Percentiles rank a stretch among this genome's conserved stretches.
Evolutionary conservation across 2,329 filamentous ascomycete species (phyloP).

Genomic region (Trichoderma simmonsii): DNA sequence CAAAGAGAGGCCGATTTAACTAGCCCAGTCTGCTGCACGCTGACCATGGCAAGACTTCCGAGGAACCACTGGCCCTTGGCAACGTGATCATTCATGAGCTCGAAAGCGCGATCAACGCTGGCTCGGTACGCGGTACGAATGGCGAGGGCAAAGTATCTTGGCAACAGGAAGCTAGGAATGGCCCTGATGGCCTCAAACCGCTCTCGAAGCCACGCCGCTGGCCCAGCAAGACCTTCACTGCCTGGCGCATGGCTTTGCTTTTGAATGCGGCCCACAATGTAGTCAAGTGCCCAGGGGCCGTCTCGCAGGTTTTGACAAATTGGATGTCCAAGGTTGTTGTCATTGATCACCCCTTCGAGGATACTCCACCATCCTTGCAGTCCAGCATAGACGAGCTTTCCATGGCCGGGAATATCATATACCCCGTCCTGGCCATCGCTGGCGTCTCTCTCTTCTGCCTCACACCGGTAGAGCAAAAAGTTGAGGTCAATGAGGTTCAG

Average conservation of each 20-base stretch:
- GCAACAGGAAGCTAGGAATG: slow-evolving; percentile 84
- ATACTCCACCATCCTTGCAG: slow-evolving; percentile 99
- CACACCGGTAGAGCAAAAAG: slow-evolving; percentile 85
- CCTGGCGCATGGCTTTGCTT: slow-evolving; percentile 62
- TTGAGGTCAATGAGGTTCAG: slow-evolving; percentile 82
- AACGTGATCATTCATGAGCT: slow-evolving; percentile 75
- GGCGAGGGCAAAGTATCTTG: slow-evolving; percentile 88
- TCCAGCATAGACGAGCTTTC: slow-evolving; percentile 86
- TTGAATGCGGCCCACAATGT: slow-evolving; percentile 75
- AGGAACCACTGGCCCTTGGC: slow-evolving; percentile 83
- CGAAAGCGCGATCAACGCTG: slow-evolving; percentile 72
- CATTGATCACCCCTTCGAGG: slow-evolving; percentile 74
- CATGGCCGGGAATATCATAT: slow-evolving; percentile 81
- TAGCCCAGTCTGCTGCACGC: slow-evolving; percentile 82
- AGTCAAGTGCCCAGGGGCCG: slow-evolving; percentile 90
- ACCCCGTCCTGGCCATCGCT: slow-evolving; percentile 80
- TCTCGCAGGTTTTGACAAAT: slow-evolving; percentile 89
- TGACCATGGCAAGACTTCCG: slow-evolving; percentile 85
- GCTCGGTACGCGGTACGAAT: slow-evolving; percentile 85
- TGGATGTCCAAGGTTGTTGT: slow-evolving; percentile 90
- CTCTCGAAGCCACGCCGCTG: slow-evolving; percentile 75
- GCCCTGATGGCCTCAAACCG: slow-evolving; percentile 82
- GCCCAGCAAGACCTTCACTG: slow-evolving; percentile 60
- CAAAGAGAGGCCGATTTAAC: slow-evolving; percentile 89
- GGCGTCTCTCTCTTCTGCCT: slow-evolving; percentile 78